Conservation (phyloP, 768 basidiomycete species). For the Boletus sp. region DNA sequence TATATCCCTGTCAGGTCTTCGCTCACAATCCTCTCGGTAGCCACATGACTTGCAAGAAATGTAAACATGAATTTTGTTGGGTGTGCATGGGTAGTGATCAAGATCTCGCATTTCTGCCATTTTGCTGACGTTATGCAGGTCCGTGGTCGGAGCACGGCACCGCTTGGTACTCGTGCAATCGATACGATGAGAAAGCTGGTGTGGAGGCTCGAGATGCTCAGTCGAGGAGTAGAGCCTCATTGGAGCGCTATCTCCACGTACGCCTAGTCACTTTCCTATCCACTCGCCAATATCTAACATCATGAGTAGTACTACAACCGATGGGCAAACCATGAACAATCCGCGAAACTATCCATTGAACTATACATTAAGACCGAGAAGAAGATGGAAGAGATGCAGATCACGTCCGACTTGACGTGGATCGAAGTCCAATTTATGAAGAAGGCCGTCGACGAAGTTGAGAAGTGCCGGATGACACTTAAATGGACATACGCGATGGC, state of each 20-base stretch:
- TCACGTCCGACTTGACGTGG: slow-evolving; percentile 89
- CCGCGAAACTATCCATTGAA: slow-evolving; percentile 92
- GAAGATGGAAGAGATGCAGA: slow-evolving; percentile 99
- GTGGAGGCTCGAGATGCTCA: slow-evolving; percentile 90
- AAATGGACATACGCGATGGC: slow-evolving; percentile 99
- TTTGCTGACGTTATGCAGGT: slow-evolving; percentile 44
- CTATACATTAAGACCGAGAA: slow-evolving; percentile 95
- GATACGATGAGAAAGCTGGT: slow-evolving; percentile 90
- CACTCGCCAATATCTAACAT: background rate
- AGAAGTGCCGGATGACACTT: slow-evolving; percentile 88
- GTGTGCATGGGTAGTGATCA: slow-evolving; percentile 86
- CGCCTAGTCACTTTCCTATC: slow-evolving; percentile 28
- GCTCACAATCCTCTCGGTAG: slow-evolving; percentile 39
- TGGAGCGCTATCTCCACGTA: slow-evolving; percentile 96
- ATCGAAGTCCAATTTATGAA: slow-evolving; percentile 99
- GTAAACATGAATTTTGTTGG: slow-evolving; percentile 99
- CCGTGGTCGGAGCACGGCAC: slow-evolving; percentile 98
- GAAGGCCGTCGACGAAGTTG: slow-evolving; percentile 91
- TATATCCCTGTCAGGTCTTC: slow-evolving; percentile 54
- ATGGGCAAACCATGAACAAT: slow-evolving; percentile 99
- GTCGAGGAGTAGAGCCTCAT: slow-evolving; percentile 80
- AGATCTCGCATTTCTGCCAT: slow-evolving; percentile 11
- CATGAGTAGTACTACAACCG: slow-evolving; percentile 91
- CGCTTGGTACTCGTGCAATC: slow-evolving; percentile 96
- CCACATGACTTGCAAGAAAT: slow-evolving; percentile 99